A percentile compares a stretch with the other conserved stretches of the same genome.
Conservation (phyloP, 192 early-diverging fungal species). For the Glomus cerebriforme region DNA sequence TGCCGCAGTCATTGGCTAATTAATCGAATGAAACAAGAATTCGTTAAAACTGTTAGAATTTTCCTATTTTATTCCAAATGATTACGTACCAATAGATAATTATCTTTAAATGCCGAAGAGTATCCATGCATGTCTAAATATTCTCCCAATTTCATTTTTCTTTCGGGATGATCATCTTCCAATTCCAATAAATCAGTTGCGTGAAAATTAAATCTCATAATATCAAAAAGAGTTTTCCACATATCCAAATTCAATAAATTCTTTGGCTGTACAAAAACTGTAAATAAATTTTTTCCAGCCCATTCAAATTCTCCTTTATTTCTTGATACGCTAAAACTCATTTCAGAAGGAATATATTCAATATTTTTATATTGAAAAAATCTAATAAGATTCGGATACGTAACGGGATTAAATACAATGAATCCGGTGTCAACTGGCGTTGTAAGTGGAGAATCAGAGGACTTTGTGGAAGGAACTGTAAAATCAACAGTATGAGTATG, state of each 20-base stretch:
- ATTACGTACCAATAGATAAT: slow-evolving; percentile 52
- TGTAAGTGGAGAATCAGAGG: slow-evolving; percentile 15
- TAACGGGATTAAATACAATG: slow-evolving; percentile 66
- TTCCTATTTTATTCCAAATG: no score
- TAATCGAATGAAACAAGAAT: neutral
- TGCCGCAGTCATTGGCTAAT: slow-evolving; percentile 63
- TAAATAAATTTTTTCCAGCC: slow-evolving; percentile 56
- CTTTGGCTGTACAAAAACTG: slow-evolving; percentile 55
- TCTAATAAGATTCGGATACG: slow-evolving; percentile 62
- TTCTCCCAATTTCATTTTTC: slow-evolving; percentile 50
- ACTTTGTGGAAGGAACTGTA: slow-evolving; percentile 33
- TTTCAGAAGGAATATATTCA: slow-evolving; percentile 46
- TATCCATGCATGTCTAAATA: slow-evolving; percentile 54
- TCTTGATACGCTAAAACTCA: slow-evolving; percentile 65
- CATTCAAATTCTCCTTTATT: slow-evolving; percentile 65
- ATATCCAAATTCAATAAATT: slow-evolving; percentile 50
- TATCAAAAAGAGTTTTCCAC: slow-evolving; percentile 58
- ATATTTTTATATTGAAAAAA: slow-evolving; percentile 52
- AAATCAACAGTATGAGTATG: slow-evolving; percentile 67
- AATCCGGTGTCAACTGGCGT: slow-evolving; percentile 70
- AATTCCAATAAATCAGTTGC: slow-evolving; percentile 52
- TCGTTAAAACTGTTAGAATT: neutral
- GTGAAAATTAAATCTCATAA: slow-evolving; percentile 56
- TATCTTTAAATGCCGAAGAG: slow-evolving; percentile 60
- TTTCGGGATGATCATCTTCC: slow-evolving; percentile 41